Evolutionary conservation across 805 yeast genomes (phyloP), one percentile per base, ranked within the genome.

Genomic region (Metschnikowia bowlesiae): DNA sequence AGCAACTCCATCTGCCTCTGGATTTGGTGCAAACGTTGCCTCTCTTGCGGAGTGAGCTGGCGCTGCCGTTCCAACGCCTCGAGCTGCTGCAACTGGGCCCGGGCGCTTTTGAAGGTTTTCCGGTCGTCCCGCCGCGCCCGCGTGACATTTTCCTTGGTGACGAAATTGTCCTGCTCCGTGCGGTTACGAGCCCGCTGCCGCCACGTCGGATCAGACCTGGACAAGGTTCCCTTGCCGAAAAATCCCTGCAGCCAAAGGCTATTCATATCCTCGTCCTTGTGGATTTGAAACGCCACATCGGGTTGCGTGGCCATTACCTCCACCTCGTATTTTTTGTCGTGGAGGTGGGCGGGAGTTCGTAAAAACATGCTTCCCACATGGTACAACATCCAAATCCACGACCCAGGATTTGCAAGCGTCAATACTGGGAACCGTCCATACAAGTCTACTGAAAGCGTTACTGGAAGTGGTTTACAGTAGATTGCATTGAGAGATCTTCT

Each of bases 121-220:
- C 98, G 74, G 60, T 87, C 87, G 22, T 74, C 75, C 52, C 99
- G 74, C 60, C 99, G 73, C 22, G 74, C 67, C 42, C 79, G 77
- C 0, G 96, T 91, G 31, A 92, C 66, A 53, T 89, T 96, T 68
- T 94, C 99, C 53, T 82, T 74, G 18, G 85, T 73, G 16, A 69
- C 60, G 42, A 50, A 64, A 2, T 26, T 26, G 34, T 28, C 52
- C 41, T 45, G 46, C 7, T 13, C 33, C 5, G 33, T 37, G 13
- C 6, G 28, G 50, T 44, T 68, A 35, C 49, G 67, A 1, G 89
- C 82, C 48, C 97, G 74, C n/a, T 71, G 73, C 41, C 63, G 67
- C 97, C 98, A 94, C 0, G 96, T 81, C 0, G 99, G 96, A 62
- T 94, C 97, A 50, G 96, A 86, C 55, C 99, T 74, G 34, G 96